Evolutionary conservation across 163 green algal genomes (phyloP).

Genomic region (Chlorella variabilis): DNA sequence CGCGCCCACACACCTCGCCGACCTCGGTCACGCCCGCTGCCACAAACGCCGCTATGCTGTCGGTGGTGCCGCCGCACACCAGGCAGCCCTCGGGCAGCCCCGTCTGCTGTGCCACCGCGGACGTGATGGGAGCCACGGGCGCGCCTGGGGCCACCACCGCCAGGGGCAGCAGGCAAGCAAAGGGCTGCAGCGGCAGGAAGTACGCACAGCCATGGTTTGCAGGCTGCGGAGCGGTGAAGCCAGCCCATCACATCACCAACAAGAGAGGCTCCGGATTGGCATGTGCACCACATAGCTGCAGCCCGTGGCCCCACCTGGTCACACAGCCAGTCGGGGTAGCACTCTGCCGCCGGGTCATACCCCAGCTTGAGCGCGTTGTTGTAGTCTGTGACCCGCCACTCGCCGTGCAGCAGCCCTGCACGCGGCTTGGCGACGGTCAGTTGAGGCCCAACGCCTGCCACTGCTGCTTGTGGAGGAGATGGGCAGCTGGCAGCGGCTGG

Average conservation of each 20-base stretch:
- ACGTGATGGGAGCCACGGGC: slow-evolving; percentile 59
- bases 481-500: no score
- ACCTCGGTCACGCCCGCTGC: slow-evolving; percentile 71
- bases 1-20: slow-evolving; percentile 49
- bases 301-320: slow-evolving; percentile 47
- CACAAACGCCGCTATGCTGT: slow-evolving; percentile 95
- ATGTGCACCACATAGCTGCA: background rate
- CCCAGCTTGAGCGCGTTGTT: slow-evolving; percentile 96
- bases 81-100: slow-evolving; percentile 70
- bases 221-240: no score
- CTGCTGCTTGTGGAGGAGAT: no score
- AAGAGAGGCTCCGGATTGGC: background rate
- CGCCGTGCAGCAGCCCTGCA: slow-evolving; percentile 68
- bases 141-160: slow-evolving; percentile 73
- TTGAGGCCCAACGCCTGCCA: no score
- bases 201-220: no score
- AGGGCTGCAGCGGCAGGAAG: slow-evolving; percentile 51
- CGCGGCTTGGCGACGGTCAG: no score
- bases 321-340: slow-evolving; percentile 82
- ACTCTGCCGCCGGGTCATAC: slow-evolving; percentile 81
- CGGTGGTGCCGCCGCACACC: slow-evolving; percentile 90
- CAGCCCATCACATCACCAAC: no score
- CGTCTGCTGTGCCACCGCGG: slow-evolving; percentile 37
- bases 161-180: slow-evolving; percentile 62
- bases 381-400: slow-evolving; percentile 72